phyloP scores from a whole-genome alignment of 2,329 filamentous ascomycete genomes.

The Fusarium odoratissimum region DNA sequence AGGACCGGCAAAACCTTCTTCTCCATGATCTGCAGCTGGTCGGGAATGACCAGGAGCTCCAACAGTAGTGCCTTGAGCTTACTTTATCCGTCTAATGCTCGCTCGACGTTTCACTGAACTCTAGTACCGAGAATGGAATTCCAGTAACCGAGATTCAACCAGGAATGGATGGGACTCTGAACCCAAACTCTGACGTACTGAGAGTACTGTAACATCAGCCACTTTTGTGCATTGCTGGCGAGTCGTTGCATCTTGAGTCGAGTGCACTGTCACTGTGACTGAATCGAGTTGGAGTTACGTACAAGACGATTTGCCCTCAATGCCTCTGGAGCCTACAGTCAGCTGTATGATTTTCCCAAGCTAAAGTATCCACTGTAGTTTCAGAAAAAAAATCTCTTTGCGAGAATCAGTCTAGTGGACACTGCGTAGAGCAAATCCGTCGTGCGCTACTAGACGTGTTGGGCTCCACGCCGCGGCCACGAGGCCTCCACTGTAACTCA shows the following conservation, averaged over 20 bases:
- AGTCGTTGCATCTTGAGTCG: conserved; percentile 5
- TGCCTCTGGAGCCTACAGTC: not conserved
- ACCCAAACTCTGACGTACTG: not conserved
- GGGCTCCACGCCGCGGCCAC: conserved; percentile 40
- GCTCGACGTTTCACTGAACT: conserved; percentile 17
- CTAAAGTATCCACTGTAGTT: conserved; percentile 40
- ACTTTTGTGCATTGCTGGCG: not conserved
- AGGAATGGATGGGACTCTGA: not conserved
- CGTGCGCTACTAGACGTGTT: conserved; percentile 42
- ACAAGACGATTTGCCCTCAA: conserved; percentile 11
- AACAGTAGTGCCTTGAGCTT: conserved; percentile 9
- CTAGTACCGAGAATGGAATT: conserved; percentile 10
- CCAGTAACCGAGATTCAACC: conserved; percentile 1
- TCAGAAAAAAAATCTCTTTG: conserved; percentile 33
- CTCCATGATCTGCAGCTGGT: conserved; percentile 31
- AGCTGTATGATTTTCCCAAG: not conserved
- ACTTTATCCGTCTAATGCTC: conserved; percentile 18
- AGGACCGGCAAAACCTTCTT: conserved; percentile 32
- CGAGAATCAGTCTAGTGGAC: conserved; percentile 27
- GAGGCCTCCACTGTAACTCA: conserved; percentile 37
- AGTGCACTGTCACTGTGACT: not conserved
- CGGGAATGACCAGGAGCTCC: not conserved
- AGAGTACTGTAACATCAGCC: conserved; percentile 1
- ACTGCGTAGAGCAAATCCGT: conserved; percentile 21
- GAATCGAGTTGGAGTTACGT: conserved; percentile 2